Conservation (phyloP, 257 asterid species). For the Primulina eburnea region DNA sequence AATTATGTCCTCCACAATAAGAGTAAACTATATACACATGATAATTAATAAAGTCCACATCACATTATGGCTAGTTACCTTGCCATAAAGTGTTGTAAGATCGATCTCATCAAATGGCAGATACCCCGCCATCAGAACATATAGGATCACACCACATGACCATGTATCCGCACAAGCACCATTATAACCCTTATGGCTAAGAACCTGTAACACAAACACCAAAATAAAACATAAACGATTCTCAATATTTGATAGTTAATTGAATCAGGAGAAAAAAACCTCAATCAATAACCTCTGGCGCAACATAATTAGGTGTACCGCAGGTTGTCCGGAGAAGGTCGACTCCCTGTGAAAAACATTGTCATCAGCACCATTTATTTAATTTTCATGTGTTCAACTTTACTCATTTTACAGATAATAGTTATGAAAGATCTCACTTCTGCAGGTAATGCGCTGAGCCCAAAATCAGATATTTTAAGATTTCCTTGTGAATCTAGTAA, state of each 20-base stretch:
- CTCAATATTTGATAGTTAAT: conserved; percentile 9
- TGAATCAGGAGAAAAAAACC: conserved; percentile 17
- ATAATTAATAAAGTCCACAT: background rate
- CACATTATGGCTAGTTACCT: conserved; percentile 48
- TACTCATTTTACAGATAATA: background rate
- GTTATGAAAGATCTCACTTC: conserved; percentile 46
- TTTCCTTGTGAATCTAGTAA: conserved; percentile 91
- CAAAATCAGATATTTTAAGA: conserved; percentile 93
- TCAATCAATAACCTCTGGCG: conserved; percentile 75
- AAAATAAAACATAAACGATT: conserved; percentile 16
- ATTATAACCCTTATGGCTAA: conserved; percentile 93
- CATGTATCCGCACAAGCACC: conserved; percentile 96
- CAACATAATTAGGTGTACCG: conserved; percentile 98
- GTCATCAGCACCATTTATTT: conserved; percentile 30
- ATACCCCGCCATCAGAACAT: conserved; percentile 93
- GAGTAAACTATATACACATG: conserved; percentile 13
- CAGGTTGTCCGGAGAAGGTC: conserved; percentile 89
- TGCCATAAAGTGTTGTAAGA: conserved; percentile 84
- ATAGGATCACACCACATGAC: conserved; percentile 98
- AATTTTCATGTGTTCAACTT: conserved; percentile 4
- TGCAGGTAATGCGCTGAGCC: conserved; percentile 91
- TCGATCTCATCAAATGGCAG: conserved; percentile 99
- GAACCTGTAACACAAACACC: conserved; percentile 55
- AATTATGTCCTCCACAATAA: background rate
- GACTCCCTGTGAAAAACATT: conserved; percentile 59